Percentiles rank a stretch among this genome's conserved stretches.
These are phyloP conservation scores for Hyphopichia homilentoma DNA, from an alignment of 805 yeast species.

Conservation along the genomic window DNA sequence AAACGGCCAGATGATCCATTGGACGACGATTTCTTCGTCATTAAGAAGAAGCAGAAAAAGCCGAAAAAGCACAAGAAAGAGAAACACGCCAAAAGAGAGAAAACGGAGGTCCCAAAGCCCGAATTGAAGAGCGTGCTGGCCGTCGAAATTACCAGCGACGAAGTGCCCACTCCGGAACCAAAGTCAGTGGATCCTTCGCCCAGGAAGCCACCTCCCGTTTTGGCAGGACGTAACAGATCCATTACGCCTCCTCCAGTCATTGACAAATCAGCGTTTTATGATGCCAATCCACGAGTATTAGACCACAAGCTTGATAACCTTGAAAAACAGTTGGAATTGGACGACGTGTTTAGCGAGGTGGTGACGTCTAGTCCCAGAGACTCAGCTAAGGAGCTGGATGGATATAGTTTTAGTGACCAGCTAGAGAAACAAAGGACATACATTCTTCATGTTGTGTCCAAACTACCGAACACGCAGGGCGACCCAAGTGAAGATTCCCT, in stretches of 20 bases:
- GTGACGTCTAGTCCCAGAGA: constrained; percentile 1
- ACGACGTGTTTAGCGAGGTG: constrained; percentile 2
- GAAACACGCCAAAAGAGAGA: not conserved
- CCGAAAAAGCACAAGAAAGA: constrained; percentile 8
- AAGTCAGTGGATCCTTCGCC: no score
- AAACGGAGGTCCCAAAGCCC: not conserved
- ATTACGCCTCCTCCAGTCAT: constrained; percentile 10
- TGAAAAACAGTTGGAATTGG: not conserved
- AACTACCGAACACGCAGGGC: constrained; percentile 14
- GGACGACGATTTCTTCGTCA: constrained; percentile 30
- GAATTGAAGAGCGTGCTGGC: not conserved
- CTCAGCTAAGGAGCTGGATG: constrained; percentile 1
- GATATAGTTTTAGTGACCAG: constrained; percentile 18
- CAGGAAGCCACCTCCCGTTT: no score
- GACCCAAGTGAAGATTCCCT: constrained; percentile 8
- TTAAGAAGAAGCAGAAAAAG: constrained; percentile 12
- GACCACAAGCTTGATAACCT: not conserved
- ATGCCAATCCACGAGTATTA: not conserved
- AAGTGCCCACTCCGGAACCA: not conserved
- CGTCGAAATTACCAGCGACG: constrained; percentile 3
- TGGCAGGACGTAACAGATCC: not conserved
- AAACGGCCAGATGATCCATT: constrained; percentile 1
- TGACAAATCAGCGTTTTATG: not conserved
- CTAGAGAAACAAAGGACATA: constrained; percentile 28
- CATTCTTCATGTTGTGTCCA: constrained; percentile 24